Base-by-base conservation (phyloP, 2,329 filamentous ascomycete genomes). In the Daldinia eschscholtzii region DNA sequence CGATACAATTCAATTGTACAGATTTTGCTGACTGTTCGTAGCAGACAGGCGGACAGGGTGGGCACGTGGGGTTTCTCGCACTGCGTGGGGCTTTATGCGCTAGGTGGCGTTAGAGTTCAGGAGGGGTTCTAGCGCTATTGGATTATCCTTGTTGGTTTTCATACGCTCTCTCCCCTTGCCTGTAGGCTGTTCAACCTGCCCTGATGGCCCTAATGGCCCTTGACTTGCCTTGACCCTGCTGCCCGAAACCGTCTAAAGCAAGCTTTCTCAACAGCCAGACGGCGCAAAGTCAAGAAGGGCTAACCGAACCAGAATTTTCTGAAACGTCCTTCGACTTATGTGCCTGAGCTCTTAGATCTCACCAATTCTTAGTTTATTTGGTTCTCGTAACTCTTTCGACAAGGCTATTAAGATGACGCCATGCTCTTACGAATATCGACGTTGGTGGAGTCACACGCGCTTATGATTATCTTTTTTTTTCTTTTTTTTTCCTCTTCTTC, bases 301-400 rank as follows among this genome's bases (percentile, higher is more conserved):
- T 60, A 55, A 42, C 37, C 50, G 57, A 59, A 52, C 30, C 28
- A 60, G 57, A 70, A 68, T 35, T 23, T 55, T 64, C 60, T 70
- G 69, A 71, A 71, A 71, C 69, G 7, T 26, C 41, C 41, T 67
- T 69, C 58, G 61, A 64, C 66, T 70, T 64, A 61, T 48, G 60
- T 48, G 37, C 59, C 48, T 52, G 2, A 20, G 50, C 50, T 57
- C 18, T 60, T 12, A 64, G 46, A 62, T 70, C 57, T 65, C 56
- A 57, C 50, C 15, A 23, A 15, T 44, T 61, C 30, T 41, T 57
- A 52, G 58, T 50, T 61, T 64, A 52, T 23, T 59, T 56, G 20
- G 28, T 44, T 37, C 53, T 56, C 50, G 3, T 42, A 30, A 57
- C 13, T 10, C 35, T 57, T 42, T 39, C 53, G 35, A 18, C 53